Conservation (phyloP, 75 land plant genomes). For the Larix kaempferi region DNA sequence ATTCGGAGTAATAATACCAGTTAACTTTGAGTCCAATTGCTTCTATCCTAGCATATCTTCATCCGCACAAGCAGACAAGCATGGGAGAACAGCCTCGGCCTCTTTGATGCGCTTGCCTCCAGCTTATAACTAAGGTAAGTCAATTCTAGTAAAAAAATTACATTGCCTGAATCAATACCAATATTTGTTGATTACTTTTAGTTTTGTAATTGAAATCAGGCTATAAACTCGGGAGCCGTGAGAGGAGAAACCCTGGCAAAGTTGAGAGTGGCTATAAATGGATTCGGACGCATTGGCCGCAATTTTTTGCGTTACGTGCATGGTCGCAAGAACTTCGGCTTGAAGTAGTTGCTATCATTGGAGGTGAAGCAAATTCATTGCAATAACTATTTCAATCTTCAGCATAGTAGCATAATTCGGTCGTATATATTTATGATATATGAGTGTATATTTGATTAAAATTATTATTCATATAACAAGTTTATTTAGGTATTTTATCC, state of each 20-base stretch:
- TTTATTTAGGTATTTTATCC: too few relatives aligned
- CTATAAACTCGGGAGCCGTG: constrained; percentile 26
- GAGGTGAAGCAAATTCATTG: too few relatives aligned
- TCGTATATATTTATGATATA: too few relatives aligned
- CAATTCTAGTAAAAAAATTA: not conserved
- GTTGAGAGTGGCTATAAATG: constrained; percentile 88
- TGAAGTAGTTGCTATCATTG: constrained; percentile 73
- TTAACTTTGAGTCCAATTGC: too few relatives aligned
- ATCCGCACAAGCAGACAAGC: constrained; percentile 20
- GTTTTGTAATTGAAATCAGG: constrained; percentile 13
- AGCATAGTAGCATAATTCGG: too few relatives aligned
- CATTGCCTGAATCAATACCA: too few relatives aligned
- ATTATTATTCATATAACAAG: too few relatives aligned
- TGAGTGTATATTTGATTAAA: too few relatives aligned
- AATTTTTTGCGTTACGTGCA: constrained; percentile 95
- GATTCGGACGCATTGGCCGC: constrained; percentile 89
- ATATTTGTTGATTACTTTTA: not conserved
- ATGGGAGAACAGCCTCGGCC: constrained; percentile 22
- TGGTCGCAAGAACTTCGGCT: constrained; percentile 76
- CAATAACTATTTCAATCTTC: too few relatives aligned
- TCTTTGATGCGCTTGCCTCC: constrained; percentile 47
- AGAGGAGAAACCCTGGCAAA: constrained; percentile 75
- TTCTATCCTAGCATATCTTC: too few relatives aligned
- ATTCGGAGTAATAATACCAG: too few relatives aligned
- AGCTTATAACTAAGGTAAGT: constrained; percentile 43